A percentile compares a stretch with the other conserved stretches of the same genome.
phyloP scores from a whole-genome alignment of 2,329 filamentous ascomycete genomes.

The Cytospora piceicola region DNA sequence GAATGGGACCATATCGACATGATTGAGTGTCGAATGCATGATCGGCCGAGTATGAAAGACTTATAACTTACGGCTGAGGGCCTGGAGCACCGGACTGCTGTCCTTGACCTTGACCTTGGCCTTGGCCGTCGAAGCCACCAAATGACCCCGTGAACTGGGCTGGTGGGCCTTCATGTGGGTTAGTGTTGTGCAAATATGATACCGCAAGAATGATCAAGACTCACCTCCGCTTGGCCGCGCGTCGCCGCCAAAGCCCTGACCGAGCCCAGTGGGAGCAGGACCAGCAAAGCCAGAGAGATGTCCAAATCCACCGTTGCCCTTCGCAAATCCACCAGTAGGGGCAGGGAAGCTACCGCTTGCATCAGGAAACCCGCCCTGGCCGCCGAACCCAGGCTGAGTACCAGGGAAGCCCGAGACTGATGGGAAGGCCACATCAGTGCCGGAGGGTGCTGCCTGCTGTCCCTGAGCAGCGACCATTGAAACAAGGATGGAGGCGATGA shows the following conservation, averaged over 20 bases:
- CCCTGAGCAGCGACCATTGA: conserved; percentile 26
- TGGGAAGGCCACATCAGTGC: conserved; percentile 18
- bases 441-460: conserved; percentile 13
- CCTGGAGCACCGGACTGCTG: neutral
- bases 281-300: neutral
- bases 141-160: conserved; percentile 9
- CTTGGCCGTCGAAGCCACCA: neutral
- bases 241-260: conserved; percentile 14
- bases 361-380: conserved; percentile 5
- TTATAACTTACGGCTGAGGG: conserved; percentile 13
- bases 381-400: too few relatives aligned
- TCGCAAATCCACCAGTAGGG: conserved; percentile 8
- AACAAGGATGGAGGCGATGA: conserved; percentile 27
- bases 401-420: conserved; percentile 17
- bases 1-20: neutral
- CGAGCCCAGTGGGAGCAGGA: conserved; percentile 4
- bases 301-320: neutral
- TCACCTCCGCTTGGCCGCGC: conserved; percentile 5
- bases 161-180: neutral
- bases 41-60: neutral
- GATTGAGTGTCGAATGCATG: neutral
- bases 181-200: neutral
- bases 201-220: neutral
- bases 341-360: too few relatives aligned
- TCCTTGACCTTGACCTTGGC: neutral